A percentile compares a stretch with the other conserved stretches of the same genome.
phyloP scores from a whole-genome alignment of 805 yeast species.

The Candida anglica region DNA sequence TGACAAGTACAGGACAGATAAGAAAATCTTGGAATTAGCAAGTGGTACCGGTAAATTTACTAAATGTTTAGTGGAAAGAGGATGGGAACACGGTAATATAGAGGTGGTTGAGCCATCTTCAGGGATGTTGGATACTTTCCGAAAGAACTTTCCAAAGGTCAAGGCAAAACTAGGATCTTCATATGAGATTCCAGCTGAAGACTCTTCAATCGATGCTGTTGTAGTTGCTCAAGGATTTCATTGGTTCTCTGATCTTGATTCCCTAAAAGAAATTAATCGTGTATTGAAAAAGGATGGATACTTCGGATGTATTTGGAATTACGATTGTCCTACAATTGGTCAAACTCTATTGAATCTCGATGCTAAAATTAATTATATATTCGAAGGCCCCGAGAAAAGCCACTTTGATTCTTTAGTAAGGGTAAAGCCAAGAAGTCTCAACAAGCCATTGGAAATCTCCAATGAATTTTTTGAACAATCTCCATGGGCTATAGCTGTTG shows the following conservation, averaged over 20 bases:
- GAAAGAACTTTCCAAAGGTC: constrained; percentile 42
- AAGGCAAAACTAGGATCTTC: constrained; percentile 36
- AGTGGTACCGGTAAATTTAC: constrained; percentile 68
- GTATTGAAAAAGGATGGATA: constrained; percentile 46
- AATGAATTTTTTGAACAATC: constrained; percentile 14
- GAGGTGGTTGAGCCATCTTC: constrained; percentile 51
- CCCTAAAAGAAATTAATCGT: constrained; percentile 47
- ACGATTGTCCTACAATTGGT: constrained; percentile 26
- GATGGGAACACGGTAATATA: constrained; percentile 31
- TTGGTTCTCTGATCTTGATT: constrained; percentile 54
- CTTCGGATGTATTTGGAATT: constrained; percentile 59
- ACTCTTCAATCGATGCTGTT: constrained; percentile 43
- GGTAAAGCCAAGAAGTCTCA: background rate
- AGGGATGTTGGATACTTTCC: constrained; percentile 53
- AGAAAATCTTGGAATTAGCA: constrained; percentile 46
- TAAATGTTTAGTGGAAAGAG: constrained; percentile 31
- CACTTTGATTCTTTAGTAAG: background rate
- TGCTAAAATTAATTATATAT: constrained; percentile 1
- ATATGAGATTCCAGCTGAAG: constrained; percentile 43
- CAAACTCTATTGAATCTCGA: constrained; percentile 1
- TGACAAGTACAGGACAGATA: constrained; percentile 11
- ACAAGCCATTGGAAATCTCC: constrained; percentile 4
- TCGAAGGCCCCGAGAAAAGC: constrained; percentile 2
- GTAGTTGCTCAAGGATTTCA: constrained; percentile 62
- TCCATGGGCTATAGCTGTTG: constrained; percentile 36